Evolutionary conservation across 2,329 filamentous ascomycete species (phyloP).

Genomic region (Colletotrichum melonis): DNA sequence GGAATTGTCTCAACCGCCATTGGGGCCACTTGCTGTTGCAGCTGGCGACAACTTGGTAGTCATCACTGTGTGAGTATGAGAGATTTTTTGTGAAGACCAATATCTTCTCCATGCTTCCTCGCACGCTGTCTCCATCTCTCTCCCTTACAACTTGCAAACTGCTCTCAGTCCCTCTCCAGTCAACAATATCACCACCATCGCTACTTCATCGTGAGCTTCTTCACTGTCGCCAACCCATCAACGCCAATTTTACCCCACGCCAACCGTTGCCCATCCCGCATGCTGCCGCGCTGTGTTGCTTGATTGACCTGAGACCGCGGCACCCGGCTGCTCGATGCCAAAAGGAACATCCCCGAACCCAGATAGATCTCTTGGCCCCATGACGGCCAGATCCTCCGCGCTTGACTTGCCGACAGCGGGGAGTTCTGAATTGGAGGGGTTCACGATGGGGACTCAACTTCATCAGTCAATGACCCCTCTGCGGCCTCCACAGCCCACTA

Average conservation of each 20-base stretch:
- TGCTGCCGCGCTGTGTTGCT: neutral
- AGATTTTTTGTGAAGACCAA: neutral
- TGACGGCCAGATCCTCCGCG: neutral
- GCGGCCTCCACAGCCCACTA: neutral
- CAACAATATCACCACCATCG: neutral
- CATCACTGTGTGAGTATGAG: neutral
- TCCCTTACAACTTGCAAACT: neutral
- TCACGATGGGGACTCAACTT: neutral
- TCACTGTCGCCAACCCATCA: neutral
- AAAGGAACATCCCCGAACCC: neutral
- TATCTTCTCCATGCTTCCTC: neutral
- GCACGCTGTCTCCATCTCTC: neutral
- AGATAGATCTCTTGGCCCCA: constrained; percentile 1
- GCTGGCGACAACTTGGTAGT: neutral
- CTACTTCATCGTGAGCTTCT: neutral
- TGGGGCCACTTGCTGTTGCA: neutral
- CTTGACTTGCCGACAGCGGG: neutral
- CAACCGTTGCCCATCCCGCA: neutral
- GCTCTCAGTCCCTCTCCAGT: neutral
- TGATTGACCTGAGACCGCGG: neutral
- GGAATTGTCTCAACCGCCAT: neutral
- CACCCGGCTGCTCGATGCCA: neutral
- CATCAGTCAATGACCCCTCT: neutral
- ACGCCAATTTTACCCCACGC: neutral
- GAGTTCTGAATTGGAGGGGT: neutral